These are phyloP conservation scores for Rhizopus microsporus DNA, from an alignment of 371 early-diverging fungal species.

Conservation along the genomic window DNA sequence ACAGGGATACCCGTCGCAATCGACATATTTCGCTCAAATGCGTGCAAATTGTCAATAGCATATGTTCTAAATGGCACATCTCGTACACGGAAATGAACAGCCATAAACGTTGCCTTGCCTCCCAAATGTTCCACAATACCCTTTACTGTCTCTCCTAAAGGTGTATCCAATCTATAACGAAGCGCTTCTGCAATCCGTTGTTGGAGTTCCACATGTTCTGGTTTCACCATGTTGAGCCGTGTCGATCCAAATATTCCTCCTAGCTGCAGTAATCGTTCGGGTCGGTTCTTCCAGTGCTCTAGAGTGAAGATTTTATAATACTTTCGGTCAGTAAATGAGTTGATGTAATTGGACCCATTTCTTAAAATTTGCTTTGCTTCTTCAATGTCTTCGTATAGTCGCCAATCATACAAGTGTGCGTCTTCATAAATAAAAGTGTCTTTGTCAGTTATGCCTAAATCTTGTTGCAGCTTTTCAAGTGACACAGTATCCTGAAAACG, in stretches of 20 bases:
- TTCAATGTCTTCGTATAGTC: conserved; percentile 41
- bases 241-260: conserved; percentile 65
- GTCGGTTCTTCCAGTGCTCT: conserved; percentile 26
- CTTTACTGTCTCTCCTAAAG: conserved; percentile 44
- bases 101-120: conserved; percentile 48
- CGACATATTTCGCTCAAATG: conserved; percentile 32
- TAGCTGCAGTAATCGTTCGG: conserved; percentile 48
- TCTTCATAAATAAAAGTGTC: conserved; percentile 43
- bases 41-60: conserved; percentile 34
- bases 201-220: conserved; percentile 35
- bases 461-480: conserved; percentile 27
- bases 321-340: conserved; percentile 40
- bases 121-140: conserved; percentile 52
- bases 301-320: conserved; percentile 38
- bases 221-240: conserved; percentile 45
- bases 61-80: conserved; percentile 54
- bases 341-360: conserved; percentile 42
- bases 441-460: conserved; percentile 18
- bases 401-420: conserved; percentile 49
- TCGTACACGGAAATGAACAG: conserved; percentile 54
- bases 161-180: conserved; percentile 32
- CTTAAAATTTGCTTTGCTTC: conserved; percentile 33
- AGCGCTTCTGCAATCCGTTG: conserved; percentile 29
- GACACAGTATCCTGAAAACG: conserved; percentile 23
- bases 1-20: conserved; percentile 30